Base-by-base conservation (phyloP, 192 early-diverging fungal species). In the Backusella psychrophila region DNA sequence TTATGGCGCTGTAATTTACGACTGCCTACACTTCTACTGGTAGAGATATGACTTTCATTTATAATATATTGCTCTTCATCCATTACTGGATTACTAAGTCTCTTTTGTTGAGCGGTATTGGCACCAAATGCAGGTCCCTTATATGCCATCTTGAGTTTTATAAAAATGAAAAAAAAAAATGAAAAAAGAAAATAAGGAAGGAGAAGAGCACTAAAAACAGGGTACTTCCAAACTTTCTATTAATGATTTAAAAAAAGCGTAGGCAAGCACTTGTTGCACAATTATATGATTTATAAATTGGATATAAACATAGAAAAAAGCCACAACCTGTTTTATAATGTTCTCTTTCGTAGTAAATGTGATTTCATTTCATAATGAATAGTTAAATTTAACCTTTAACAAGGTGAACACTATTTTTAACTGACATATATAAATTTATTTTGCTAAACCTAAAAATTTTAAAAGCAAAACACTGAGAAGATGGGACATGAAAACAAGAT, bases 1-100 rank as follows among this genome's bases (percentile, higher is more conserved):
- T 77, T 77, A 59, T 78, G 81, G 15, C 63, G 53, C 23, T 49
- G 46, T 49, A 49, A 49, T 49, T n/a, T 49, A n/a, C 46, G 46
- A 49, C 46, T 49, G 46, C 46, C 46, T 15, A 49, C 19, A 17
- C 46, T 49, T 49, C 46, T 49, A 7, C 19, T 49, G 15, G 46
- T 49, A 49, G 46, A 49, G 19, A 49, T 49, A 49, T 49, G 46
- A 17, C 46, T 49, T 49, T 49, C 46, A 7, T 49, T 49, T 49
- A 49, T 4, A 6, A 49, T n/a, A 6, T n/a, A 6, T n/a, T 49
- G 46, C 19, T 49, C 46, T 49, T 49, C 46, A n/a, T 49, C 46
- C n/a, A 17, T 49, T n/a, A 49, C 46, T 49, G 46, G 46, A n/a
- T n/a, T 49, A 49, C 46, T 49, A 7, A 49, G 19, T 49, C 46